These are phyloP conservation scores for Trichomonascus vanleenenianus DNA, from an alignment of 805 yeast genomes.

Conservation along the genomic window DNA sequence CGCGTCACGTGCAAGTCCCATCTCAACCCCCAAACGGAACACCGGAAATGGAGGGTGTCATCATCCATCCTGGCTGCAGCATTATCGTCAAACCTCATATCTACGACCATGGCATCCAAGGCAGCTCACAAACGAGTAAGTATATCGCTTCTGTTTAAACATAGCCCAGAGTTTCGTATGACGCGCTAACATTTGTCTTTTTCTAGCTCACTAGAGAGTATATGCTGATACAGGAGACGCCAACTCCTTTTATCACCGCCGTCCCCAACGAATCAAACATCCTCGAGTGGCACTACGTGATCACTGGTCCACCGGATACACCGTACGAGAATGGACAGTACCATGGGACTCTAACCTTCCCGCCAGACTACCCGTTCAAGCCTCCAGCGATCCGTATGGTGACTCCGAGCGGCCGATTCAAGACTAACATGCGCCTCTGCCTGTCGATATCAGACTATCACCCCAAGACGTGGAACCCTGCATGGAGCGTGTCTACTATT, in stretches of 20 bases:
- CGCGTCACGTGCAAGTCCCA: too few species aligned
- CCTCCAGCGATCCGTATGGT: slow-evolving; percentile 82
- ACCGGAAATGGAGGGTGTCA: too few species aligned
- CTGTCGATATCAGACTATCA: slow-evolving; percentile 92
- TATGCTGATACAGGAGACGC: slow-evolving; percentile 63
- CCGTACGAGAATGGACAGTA: slow-evolving; percentile 83
- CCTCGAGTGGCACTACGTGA: slow-evolving; percentile 87
- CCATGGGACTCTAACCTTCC: slow-evolving; percentile 81
- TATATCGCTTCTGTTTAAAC: neutral
- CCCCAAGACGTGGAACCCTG: slow-evolving; percentile 94
- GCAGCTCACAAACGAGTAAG: slow-evolving; percentile 28
- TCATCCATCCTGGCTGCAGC: too few species aligned
- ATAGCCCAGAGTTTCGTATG: neutral
- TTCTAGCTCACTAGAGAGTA: slow-evolving; percentile 64
- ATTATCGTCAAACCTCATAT: too few species aligned
- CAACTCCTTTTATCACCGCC: slow-evolving; percentile 80
- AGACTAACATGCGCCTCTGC: slow-evolving; percentile 73
- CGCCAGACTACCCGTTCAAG: slow-evolving; percentile 80
- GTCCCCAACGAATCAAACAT: slow-evolving; percentile 83
- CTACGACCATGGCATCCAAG: slow-evolving; percentile 25
- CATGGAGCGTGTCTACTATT: slow-evolving; percentile 89
- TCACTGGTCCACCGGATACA: slow-evolving; percentile 86
- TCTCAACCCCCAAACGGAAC: too few species aligned
- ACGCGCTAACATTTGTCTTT: neutral
- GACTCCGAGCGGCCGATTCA: slow-evolving; percentile 70